These are phyloP conservation scores for Thraustochytrium striatum DNA, from an alignment of 352 stramenopile genomes.

Conservation along the genomic window DNA sequence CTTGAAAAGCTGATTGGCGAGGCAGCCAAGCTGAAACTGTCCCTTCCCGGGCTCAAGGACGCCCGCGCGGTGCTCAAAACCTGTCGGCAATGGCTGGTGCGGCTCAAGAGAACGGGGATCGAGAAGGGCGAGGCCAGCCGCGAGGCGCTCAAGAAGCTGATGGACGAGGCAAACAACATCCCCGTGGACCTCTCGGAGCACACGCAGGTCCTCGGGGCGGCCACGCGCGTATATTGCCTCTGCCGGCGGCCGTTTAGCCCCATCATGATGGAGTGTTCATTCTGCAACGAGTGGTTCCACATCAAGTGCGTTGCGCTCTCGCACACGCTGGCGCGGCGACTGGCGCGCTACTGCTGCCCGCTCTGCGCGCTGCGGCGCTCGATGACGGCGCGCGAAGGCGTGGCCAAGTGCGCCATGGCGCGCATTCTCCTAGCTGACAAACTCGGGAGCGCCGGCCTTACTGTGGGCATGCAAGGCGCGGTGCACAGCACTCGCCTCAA, in stretches of 20 bases:
- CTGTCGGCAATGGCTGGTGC: constrained; percentile 46
- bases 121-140: constrained; percentile 52
- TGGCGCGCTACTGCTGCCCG: constrained; percentile 18
- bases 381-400: background rate
- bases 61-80: background rate
- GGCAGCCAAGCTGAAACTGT: constrained; percentile 16
- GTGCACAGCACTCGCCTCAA: background rate
- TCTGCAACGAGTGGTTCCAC: constrained; percentile 71
- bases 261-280: constrained; percentile 69
- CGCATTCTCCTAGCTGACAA: background rate
- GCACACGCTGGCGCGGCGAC: background rate
- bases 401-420: constrained; percentile 14
- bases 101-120: constrained; percentile 55
- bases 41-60: constrained; percentile 18
- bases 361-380: background rate
- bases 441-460: background rate
- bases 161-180: background rate
- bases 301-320: constrained; percentile 58
- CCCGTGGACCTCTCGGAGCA: constrained; percentile 35
- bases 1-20: background rate
- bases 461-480: background rate
- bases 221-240: constrained; percentile 62
- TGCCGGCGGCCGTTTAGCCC: constrained; percentile 66
- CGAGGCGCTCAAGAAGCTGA: background rate
- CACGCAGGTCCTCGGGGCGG: background rate